phyloP scores from a whole-genome alignment of 2,329 filamentous ascomycete genomes.

The Penicillium brasilianum region DNA sequence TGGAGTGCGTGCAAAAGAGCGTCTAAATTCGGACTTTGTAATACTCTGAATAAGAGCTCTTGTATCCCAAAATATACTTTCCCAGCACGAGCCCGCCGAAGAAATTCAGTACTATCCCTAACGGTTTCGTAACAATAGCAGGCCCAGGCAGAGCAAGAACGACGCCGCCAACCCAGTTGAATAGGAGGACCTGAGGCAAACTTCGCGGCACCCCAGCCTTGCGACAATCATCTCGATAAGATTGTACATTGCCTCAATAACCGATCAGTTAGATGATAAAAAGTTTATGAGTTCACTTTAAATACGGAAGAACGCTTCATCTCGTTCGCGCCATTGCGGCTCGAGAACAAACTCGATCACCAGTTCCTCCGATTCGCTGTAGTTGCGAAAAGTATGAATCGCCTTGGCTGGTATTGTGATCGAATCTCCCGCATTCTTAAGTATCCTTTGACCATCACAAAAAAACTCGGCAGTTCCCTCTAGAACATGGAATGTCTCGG shows the following conservation, averaged over 20 bases:
- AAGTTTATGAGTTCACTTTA: background rate
- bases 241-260: slow-evolving; percentile 18
- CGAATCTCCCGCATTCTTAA: slow-evolving; percentile 10
- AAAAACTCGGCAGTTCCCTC: slow-evolving; percentile 15
- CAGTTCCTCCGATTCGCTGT: slow-evolving; percentile 10
- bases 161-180: slow-evolving; percentile 19
- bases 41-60: slow-evolving; percentile 18
- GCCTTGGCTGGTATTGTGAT: slow-evolving; percentile 12
- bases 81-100: slow-evolving; percentile 16
- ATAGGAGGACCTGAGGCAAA: slow-evolving; percentile 16
- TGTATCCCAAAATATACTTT: slow-evolving; percentile 21
- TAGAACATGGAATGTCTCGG: slow-evolving; percentile 19
- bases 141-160: slow-evolving; percentile 19
- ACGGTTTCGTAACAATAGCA: background rate
- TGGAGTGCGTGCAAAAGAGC: too few relatives aligned
- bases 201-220: slow-evolving; percentile 13
- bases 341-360: slow-evolving; percentile 18
- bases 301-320: slow-evolving; percentile 21
- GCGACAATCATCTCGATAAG: slow-evolving; percentile 22
- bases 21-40: slow-evolving; percentile 4
- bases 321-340: slow-evolving; percentile 10
- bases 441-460: slow-evolving; percentile 4
- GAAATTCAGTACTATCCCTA: slow-evolving; percentile 16
- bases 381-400: slow-evolving; percentile 20
- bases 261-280: background rate